Conservation (phyloP, 768 basidiomycete genomes). For the Calocera viscosa region DNA sequence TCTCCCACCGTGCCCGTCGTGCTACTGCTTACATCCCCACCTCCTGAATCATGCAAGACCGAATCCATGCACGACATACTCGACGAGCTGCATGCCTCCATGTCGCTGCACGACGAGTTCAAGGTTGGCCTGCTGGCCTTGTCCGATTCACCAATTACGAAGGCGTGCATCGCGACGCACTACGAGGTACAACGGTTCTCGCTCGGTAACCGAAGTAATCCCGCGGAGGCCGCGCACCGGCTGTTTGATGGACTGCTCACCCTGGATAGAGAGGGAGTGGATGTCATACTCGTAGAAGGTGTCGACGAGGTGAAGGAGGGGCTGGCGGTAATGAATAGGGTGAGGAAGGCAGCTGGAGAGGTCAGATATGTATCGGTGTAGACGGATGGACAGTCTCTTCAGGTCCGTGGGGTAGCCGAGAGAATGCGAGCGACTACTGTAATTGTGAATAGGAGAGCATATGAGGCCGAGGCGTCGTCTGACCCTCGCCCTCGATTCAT, state of each 20-base stretch:
- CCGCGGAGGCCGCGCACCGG: constrained; percentile 50
- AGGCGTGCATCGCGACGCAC: constrained; percentile 21
- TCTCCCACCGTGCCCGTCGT: constrained; percentile 79
- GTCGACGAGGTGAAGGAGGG: constrained; percentile 70
- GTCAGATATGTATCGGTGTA: constrained; percentile 25
- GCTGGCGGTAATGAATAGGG: constrained; percentile 87
- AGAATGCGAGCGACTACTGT: too few species aligned
- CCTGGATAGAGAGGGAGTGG: constrained; percentile 62
- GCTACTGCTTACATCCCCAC: constrained; percentile 46
- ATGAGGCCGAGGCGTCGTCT: too few species aligned
- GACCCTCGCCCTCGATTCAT: too few species aligned
- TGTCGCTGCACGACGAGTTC: constrained; percentile 7
- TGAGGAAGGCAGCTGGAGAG: constrained; percentile 76
- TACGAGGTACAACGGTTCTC: constrained; percentile 17
- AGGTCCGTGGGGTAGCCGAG: too few species aligned
- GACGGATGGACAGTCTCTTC: too few species aligned
- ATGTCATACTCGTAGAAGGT: constrained; percentile 76
- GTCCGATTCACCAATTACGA: constrained; percentile 39
- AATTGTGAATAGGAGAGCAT: too few species aligned
- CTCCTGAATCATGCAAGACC: constrained; percentile 20
- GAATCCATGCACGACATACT: constrained; percentile 6
- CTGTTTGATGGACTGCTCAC: constrained; percentile 80
- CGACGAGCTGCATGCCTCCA: not conserved
- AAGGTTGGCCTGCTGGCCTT: constrained; percentile 61
- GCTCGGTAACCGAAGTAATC: constrained; percentile 19